phyloP scores from a whole-genome alignment of 2,329 filamentous ascomycete genomes.

The Pestalotiopsis sp. region DNA sequence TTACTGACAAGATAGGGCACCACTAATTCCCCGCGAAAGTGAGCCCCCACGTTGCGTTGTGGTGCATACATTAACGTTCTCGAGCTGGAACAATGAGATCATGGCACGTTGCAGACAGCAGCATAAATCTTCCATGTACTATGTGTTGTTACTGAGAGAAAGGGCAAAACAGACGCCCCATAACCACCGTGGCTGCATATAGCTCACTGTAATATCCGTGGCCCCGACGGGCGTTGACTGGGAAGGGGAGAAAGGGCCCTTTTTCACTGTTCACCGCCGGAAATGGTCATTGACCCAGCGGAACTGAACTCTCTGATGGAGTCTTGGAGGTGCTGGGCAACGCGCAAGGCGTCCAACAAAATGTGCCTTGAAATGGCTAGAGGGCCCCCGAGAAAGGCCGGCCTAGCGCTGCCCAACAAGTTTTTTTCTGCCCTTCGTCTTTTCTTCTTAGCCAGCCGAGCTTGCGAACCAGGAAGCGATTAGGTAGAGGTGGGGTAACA shows the following conservation, averaged over 20 bases:
- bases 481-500: slow-evolving; percentile 6
- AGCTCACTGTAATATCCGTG: neutral
- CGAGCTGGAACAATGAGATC: slow-evolving; percentile 13
- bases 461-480: neutral
- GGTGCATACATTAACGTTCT: neutral
- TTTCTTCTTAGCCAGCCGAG: neutral
- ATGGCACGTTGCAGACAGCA: slow-evolving; percentile 12
- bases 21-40: slow-evolving; percentile 7
- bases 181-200: neutral
- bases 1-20: neutral
- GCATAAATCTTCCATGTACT: neutral
- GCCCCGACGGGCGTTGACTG: neutral
- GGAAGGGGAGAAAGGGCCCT: neutral
- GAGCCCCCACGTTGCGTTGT: slow-evolving; percentile 3
- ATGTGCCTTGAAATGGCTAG: slow-evolving; percentile 3
- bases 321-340: neutral
- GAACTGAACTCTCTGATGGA: neutral
- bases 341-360: neutral
- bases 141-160: neutral
- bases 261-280: slow-evolving; percentile 3
- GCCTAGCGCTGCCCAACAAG: slow-evolving; percentile 11
- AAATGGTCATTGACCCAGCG: neutral
- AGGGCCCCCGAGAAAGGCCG: neutral
- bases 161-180: neutral
- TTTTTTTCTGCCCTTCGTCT: neutral